Percentiles rank a stretch among this genome's conserved stretches.
These are phyloP conservation scores for Fraxinus velutina DNA, from an alignment of 305 asterid genomes.

Conservation along the genomic window DNA sequence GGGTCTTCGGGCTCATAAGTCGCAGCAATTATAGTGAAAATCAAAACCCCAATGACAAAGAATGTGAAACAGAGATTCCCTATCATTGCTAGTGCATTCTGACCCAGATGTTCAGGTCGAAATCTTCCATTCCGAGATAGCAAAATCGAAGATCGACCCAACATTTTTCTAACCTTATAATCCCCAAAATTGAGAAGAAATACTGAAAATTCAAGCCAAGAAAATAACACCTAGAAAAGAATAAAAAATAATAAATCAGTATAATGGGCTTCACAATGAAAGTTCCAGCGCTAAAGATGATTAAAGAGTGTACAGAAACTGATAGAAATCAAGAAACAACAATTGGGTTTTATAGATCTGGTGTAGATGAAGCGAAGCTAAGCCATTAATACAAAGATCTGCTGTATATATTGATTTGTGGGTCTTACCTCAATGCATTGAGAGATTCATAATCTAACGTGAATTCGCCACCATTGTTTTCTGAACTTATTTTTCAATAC, in stretches of 20 bases:
- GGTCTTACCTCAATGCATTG: constrained; percentile 18
- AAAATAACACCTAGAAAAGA: background rate
- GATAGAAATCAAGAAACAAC: constrained; percentile 19
- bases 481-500: background rate
- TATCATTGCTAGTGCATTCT: constrained; percentile 65
- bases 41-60: constrained; percentile 68
- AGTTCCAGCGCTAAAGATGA: background rate
- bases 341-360: constrained; percentile 34
- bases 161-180: constrained; percentile 36
- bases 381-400: constrained; percentile 25
- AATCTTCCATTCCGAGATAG: constrained; percentile 54
- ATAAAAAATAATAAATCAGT: background rate
- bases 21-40: constrained; percentile 80
- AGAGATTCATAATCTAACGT: constrained; percentile 4
- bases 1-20: constrained; percentile 91
- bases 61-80: constrained; percentile 71
- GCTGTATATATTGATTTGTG: constrained; percentile 17
- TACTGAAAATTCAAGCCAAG: background rate
- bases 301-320: background rate
- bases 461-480: constrained; percentile 29
- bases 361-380: constrained; percentile 16
- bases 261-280: constrained; percentile 7
- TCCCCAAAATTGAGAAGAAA: background rate
- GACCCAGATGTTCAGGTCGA: constrained; percentile 75
- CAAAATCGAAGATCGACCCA: constrained; percentile 51